phyloP scores from a whole-genome alignment of 768 basidiomycete genomes.

The Boletus eberwhitei region DNA sequence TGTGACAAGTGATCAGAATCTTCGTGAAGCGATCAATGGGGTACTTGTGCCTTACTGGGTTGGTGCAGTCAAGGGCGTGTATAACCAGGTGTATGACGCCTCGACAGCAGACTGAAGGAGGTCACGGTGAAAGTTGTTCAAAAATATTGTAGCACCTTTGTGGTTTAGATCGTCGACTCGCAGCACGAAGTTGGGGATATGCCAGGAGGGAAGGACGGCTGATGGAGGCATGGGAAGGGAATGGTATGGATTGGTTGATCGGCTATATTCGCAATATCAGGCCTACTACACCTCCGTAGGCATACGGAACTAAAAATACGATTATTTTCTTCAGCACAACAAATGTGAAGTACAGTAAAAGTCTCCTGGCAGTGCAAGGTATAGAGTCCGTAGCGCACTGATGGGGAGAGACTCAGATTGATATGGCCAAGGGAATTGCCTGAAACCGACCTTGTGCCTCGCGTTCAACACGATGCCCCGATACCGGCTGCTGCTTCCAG shows the following conservation, averaged over 20 bases:
- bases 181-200: constrained; percentile 53
- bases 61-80: constrained; percentile 44
- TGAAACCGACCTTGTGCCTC: constrained; percentile 14
- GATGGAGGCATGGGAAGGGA: constrained; percentile 23
- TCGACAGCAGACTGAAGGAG: constrained; percentile 38
- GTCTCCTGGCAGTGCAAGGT: not conserved
- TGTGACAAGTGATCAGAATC: constrained; percentile 7
- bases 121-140: constrained; percentile 44
- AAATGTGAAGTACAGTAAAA: not conserved
- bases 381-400: not conserved
- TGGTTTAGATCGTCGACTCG: constrained; percentile 58
- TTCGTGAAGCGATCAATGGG: not conserved
- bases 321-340: constrained; percentile 2
- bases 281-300: not conserved
- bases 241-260: not conserved
- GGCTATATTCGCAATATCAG: not conserved
- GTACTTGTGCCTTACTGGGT: constrained; percentile 39
- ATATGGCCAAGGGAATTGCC: not conserved
- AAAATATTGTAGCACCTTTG: constrained; percentile 55
- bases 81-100: constrained; percentile 40
- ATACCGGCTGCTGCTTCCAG: constrained; percentile 68
- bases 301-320: constrained; percentile 5
- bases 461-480: constrained; percentile 9
- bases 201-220: constrained; percentile 38
- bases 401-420: not conserved